These are phyloP conservation scores for Cutaneotrichosporon cutaneum DNA, from an alignment of 1,284 basidiomycete species.

Conservation along the genomic window DNA sequence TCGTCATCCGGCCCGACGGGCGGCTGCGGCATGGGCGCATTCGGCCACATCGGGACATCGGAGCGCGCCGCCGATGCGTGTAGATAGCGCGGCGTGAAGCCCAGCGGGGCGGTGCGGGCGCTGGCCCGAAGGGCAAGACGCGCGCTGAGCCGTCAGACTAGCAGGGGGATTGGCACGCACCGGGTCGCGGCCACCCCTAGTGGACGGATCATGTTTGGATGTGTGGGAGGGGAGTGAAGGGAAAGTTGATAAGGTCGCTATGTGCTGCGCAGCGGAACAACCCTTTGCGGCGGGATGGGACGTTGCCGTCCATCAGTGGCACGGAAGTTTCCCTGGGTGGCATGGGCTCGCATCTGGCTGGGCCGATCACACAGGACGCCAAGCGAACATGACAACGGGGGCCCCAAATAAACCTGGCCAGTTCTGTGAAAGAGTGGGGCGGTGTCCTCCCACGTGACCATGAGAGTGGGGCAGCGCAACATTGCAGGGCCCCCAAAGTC, in stretches of 20 bases:
- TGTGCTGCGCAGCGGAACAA: too few species aligned
- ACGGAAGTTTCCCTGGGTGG: too few species aligned
- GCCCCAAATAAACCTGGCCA: too few species aligned
- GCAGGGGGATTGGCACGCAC: not conserved
- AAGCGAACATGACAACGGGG: too few species aligned
- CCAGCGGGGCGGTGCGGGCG: not conserved
- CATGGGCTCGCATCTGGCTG: too few species aligned
- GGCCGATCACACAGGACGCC: too few species aligned
- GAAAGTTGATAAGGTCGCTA: too few species aligned
- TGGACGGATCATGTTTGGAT: not conserved
- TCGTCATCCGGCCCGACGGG: conserved; percentile 36
- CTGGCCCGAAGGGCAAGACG: not conserved
- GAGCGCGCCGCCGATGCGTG: conserved; percentile 8
- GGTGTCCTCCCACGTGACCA: not conserved
- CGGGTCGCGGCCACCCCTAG: not conserved
- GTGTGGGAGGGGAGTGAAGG: too few species aligned
- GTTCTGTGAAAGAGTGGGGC: too few species aligned
- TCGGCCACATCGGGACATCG: conserved; percentile 41
- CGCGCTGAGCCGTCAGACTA: not conserved
- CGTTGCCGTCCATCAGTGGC: too few species aligned
- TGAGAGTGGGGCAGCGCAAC: not conserved
- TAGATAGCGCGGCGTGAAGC: not conserved
- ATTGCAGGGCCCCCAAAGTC: not conserved
- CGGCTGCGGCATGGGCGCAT: conserved; percentile 37
- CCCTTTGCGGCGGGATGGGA: too few species aligned